Conservation (phyloP, 1,284 basidiomycete species). For the Cryptococcus sp. region DNA sequence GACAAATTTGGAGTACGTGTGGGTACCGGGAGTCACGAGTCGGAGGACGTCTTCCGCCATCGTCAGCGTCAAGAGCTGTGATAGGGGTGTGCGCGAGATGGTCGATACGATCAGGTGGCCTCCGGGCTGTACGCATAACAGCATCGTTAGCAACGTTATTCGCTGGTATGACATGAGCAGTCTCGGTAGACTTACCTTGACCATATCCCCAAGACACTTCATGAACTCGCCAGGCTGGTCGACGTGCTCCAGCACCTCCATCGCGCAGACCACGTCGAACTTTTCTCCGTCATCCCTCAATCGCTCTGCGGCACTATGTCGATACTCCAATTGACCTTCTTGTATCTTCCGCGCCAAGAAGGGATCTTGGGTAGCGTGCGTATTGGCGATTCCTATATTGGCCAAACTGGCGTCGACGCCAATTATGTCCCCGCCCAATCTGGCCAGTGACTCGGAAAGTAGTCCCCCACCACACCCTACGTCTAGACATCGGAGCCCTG, state of each 20-base stretch:
- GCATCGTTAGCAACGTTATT: background rate
- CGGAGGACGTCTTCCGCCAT: conserved; percentile 82
- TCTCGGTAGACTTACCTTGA: conserved; percentile 66
- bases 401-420: conserved; percentile 87
- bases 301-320: conserved; percentile 77
- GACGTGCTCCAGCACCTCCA: conserved; percentile 99
- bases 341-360: conserved; percentile 50
- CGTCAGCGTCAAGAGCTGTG: conserved; percentile 87
- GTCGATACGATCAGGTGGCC: conserved; percentile 95
- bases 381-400: conserved; percentile 82
- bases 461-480: conserved; percentile 96
- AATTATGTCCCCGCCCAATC: conserved; percentile 80
- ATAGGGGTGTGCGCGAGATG: conserved; percentile 88
- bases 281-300: conserved; percentile 59
- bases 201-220: conserved; percentile 72
- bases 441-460: conserved; percentile 86
- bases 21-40: conserved; percentile 85
- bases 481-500: conserved; percentile 71
- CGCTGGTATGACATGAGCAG: no score
- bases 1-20: conserved; percentile 88
- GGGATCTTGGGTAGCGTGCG: conserved; percentile 81
- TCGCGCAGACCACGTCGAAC: conserved; percentile 92
- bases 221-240: conserved; percentile 86
- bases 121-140: conserved; percentile 67
- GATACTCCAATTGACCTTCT: conserved; percentile 59